Evolutionary conservation across 345 rosid species (phyloP).

Genomic region (Cardamine chenopodiifolia): DNA sequence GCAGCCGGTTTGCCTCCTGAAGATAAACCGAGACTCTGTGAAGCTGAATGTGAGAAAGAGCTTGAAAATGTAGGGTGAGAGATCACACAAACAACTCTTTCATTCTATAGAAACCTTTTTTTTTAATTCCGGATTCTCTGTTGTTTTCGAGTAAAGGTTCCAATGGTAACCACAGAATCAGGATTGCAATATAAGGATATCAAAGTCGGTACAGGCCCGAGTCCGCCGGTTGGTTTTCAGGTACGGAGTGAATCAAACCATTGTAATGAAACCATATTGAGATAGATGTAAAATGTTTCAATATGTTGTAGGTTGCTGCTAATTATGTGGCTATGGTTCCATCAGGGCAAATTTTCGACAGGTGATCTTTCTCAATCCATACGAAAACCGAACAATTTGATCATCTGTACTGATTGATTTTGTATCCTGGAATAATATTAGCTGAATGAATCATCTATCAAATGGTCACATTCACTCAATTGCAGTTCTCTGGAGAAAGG

Average conservation of each 20-base stretch:
- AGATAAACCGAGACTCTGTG: slow-evolving; percentile 75
- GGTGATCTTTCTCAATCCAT: slow-evolving; percentile 47
- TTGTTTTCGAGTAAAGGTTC: slow-evolving; percentile 53
- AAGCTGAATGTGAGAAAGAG: slow-evolving; percentile 78
- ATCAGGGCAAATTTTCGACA: slow-evolving; percentile 90
- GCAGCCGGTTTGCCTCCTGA: slow-evolving; percentile 95
- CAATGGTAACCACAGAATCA: slow-evolving; percentile 85
- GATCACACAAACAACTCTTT: slow-evolving; percentile 51
- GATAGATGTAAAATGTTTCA: background rate
- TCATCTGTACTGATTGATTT: background rate
- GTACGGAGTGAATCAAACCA: slow-evolving; percentile 42
- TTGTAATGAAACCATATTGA: background rate
- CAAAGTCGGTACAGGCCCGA: slow-evolving; percentile 81
- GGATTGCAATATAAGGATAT: slow-evolving; percentile 94
- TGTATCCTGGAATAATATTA: slow-evolving; percentile 12
- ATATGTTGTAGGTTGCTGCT: slow-evolving; percentile 72
- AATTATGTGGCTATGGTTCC: slow-evolving; percentile 97
- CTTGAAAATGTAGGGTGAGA: slow-evolving; percentile 99
- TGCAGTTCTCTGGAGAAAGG: slow-evolving; percentile 92
- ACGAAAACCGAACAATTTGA: background rate
- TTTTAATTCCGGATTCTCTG: background rate
- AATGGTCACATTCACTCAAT: slow-evolving; percentile 37
- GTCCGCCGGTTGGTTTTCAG: slow-evolving; percentile 91
- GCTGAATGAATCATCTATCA: slow-evolving; percentile 30
- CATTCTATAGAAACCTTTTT: background rate